Evolutionary conservation across 2,329 filamentous ascomycete species (phyloP).

Genomic region (Xylariomycetidae sp.): DNA sequence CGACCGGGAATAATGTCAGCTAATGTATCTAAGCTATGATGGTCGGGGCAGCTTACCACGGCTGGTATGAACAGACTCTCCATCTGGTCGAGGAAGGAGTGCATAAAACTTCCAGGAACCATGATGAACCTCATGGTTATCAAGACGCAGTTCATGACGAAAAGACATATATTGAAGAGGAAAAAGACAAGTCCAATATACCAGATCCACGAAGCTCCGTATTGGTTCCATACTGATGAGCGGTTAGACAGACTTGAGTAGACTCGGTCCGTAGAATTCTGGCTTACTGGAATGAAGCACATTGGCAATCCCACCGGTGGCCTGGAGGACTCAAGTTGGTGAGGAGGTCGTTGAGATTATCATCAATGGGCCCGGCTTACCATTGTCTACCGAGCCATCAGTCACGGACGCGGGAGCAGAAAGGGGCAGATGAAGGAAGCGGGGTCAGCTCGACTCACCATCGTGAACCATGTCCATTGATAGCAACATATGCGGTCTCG

Average conservation of each 20-base stretch:
- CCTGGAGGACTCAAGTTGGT: slow-evolving; percentile 28
- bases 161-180: slow-evolving; percentile 59
- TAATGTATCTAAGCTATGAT: too few relatives aligned
- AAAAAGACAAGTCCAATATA: slow-evolving; percentile 58
- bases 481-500: slow-evolving; percentile 48
- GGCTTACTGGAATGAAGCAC: slow-evolving; percentile 50
- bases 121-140: slow-evolving; percentile 65
- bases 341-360: slow-evolving; percentile 2
- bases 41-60: slow-evolving; percentile 49
- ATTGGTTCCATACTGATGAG: slow-evolving; percentile 34
- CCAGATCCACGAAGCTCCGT: slow-evolving; percentile 49
- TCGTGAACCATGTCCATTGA: slow-evolving; percentile 75
- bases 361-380: slow-evolving; percentile 15
- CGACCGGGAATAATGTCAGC: too few relatives aligned
- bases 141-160: slow-evolving; percentile 57
- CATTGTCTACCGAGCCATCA: slow-evolving; percentile 25
- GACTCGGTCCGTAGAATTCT: slow-evolving; percentile 5
- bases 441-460: slow-evolving; percentile 29
- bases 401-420: slow-evolving; percentile 1
- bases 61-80: slow-evolving; percentile 76
- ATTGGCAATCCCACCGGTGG: slow-evolving; percentile 53
- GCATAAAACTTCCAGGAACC: slow-evolving; percentile 64
- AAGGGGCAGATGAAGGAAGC: slow-evolving; percentile 6
- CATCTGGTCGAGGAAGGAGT: slow-evolving; percentile 70
- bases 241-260: slow-evolving; percentile 3